A percentile compares a stretch with the other conserved stretches of the same genome.
These are phyloP conservation scores for Diplosphaera chodatii DNA, from an alignment of 139 green algal species.

Conservation along the genomic window DNA sequence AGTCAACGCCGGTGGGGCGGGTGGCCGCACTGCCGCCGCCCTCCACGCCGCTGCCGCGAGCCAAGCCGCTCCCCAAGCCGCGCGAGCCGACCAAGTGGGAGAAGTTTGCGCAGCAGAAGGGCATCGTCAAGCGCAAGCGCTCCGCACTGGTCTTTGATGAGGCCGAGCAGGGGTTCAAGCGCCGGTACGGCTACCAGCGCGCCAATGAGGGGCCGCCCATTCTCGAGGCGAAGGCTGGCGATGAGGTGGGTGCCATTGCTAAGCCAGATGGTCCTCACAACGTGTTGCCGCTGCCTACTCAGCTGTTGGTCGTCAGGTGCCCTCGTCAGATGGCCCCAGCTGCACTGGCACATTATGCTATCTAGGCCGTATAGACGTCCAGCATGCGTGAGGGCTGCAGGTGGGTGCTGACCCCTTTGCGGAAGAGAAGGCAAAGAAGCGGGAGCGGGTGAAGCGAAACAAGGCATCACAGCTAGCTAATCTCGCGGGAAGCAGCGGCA, in stretches of 20 bases:
- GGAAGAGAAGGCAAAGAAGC: conserved; percentile 58
- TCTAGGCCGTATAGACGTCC: too few species aligned
- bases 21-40: conserved; percentile 68
- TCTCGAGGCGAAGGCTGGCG: conserved; percentile 72
- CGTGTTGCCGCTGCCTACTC: too few species aligned
- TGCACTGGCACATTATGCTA: too few species aligned
- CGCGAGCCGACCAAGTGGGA: conserved; percentile 87
- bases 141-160: conserved; percentile 88
- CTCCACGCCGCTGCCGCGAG: conserved; percentile 62
- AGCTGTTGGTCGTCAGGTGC: too few species aligned
- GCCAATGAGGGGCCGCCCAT: conserved; percentile 69
- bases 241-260: conserved; percentile 40
- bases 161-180: conserved; percentile 54
- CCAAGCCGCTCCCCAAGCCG: conserved; percentile 78
- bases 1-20: conserved; percentile 50
- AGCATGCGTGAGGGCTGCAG: too few species aligned
- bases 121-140: conserved; percentile 89
- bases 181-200: conserved; percentile 85
- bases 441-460: conserved; percentile 68
- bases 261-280: too few species aligned
- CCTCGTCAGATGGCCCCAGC: too few species aligned
- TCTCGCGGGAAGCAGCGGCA: conserved; percentile 29
- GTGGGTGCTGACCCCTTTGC: conserved; percentile 86
- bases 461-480: conserved; percentile 68
- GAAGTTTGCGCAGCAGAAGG: conserved; percentile 89